Conservation (phyloP, 164 flowering plant species). For the Magnolia sinica region DNA sequence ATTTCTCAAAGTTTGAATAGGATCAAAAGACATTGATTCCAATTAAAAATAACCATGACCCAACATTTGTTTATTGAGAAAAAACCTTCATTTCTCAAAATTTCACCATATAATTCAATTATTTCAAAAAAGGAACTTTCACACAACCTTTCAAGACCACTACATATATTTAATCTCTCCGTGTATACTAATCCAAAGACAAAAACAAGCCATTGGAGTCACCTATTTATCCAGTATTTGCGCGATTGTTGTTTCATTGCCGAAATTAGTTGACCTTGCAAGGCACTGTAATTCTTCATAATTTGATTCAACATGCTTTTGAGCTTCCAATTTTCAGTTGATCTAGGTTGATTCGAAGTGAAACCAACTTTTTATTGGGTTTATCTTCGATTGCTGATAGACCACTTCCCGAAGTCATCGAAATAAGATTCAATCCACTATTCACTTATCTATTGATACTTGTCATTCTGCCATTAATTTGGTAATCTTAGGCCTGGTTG, state of each 20-base stretch:
- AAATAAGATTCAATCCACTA: constrained; percentile 22
- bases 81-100: neutral
- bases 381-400: constrained; percentile 11
- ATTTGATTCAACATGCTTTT: constrained; percentile 37
- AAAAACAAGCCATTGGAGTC: neutral
- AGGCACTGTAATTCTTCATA: constrained; percentile 21
- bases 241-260: constrained; percentile 27
- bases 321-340: constrained; percentile 31
- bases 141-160: neutral
- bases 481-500: neutral
- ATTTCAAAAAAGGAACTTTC: neutral
- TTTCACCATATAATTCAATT: neutral
- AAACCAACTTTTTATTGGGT: constrained; percentile 21
- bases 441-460: too few species aligned
- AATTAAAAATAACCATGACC: neutral
- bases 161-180: neutral
- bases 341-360: constrained; percentile 22
- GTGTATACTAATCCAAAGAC: neutral
- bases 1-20: neutral
- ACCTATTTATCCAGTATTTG: constrained; percentile 10
- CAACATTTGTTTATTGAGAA: neutral
- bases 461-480: neutral
- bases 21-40: neutral
- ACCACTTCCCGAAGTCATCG: constrained; percentile 12
- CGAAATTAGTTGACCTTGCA: constrained; percentile 29